phyloP scores from a whole-genome alignment of 129 eudicot species.

The Silybum marianum region DNA sequence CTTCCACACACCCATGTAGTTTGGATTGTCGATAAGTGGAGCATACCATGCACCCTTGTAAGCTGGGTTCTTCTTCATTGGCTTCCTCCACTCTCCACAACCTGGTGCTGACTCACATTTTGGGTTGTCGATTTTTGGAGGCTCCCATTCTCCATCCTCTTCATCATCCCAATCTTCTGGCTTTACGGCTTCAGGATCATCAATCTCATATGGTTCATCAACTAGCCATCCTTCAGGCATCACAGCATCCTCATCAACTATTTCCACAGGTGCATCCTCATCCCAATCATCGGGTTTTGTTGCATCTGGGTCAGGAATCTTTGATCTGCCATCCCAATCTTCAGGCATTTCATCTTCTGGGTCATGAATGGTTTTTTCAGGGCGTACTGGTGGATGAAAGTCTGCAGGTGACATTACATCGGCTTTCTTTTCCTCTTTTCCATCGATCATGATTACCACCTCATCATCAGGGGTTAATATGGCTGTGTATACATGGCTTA shows the following conservation, averaged over 20 bases:
- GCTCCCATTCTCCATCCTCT: constrained; percentile 99
- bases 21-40: constrained; percentile 84
- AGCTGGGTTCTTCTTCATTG: constrained; percentile 81
- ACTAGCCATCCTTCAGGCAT: constrained; percentile 96
- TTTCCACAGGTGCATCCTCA: constrained; percentile 89
- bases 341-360: constrained; percentile 85
- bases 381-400: constrained; percentile 77
- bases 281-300: constrained; percentile 95
- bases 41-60: constrained; percentile 92
- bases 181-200: constrained; percentile 86
- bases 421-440: constrained; percentile 85
- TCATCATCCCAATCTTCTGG: constrained; percentile 99
- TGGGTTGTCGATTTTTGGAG: constrained; percentile 90
- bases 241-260: constrained; percentile 76
- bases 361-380: constrained; percentile 77
- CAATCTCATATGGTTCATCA: constrained; percentile 89
- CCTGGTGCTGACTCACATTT: constrained; percentile 85
- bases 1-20: constrained; percentile 94
- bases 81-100: constrained; percentile 94
- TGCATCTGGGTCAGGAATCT: constrained; percentile 85
- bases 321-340: constrained; percentile 82
- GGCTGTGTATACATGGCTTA: constrained; percentile 89
- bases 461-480: constrained; percentile 68
- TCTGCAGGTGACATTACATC: constrained; percentile 60
- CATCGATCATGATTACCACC: constrained; percentile 69